phyloP scores from a whole-genome alignment of 768 basidiomycete genomes.

The Suillus occidentalis region DNA sequence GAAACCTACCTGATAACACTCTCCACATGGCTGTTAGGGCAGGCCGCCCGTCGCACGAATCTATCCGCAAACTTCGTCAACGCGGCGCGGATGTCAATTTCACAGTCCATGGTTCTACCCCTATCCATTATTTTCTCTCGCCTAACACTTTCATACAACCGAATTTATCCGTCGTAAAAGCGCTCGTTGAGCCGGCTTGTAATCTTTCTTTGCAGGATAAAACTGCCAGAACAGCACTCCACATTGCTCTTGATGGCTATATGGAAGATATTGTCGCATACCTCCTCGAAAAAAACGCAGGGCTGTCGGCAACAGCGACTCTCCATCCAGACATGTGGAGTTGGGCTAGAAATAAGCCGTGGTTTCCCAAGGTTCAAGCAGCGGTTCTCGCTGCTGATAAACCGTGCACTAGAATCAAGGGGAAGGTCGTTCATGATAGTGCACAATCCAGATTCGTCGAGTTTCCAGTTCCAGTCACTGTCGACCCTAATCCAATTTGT shows the following conservation, averaged over 20 bases:
- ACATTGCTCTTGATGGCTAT: background rate
- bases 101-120: background rate
- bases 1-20: background rate
- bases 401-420: background rate
- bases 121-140: background rate
- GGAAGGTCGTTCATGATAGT: background rate
- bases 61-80: background rate
- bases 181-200: background rate
- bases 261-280: background rate
- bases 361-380: background rate
- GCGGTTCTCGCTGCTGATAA: background rate
- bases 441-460: background rate
- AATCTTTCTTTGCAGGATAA: background rate
- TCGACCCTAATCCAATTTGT: background rate
- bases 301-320: background rate
- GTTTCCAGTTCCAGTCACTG: background rate
- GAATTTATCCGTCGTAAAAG: background rate
- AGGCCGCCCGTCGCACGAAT: accelerated
- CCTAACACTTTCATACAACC: no score
- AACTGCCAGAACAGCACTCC: background rate
- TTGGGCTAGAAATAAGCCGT: background rate
- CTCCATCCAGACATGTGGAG: background rate
- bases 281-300: background rate
- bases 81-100: background rate
- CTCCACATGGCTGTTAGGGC: background rate